Conservation (phyloP, 257 asterid genomes). For the Salvia hispanica region DNA sequence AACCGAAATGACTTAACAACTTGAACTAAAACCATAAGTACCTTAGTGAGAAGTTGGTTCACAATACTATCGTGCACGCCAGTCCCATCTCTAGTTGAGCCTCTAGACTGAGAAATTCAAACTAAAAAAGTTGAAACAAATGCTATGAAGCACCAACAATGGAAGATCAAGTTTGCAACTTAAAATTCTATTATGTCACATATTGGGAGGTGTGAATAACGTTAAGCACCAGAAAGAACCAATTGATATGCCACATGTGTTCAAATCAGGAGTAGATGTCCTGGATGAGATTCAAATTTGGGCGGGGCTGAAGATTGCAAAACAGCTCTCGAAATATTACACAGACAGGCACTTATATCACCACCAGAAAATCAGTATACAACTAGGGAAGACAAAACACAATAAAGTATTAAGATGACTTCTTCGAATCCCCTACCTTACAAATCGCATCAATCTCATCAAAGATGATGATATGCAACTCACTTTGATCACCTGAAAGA, state of each 20-base stretch:
- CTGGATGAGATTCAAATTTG: background rate
- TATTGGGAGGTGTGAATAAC: conserved; percentile 20
- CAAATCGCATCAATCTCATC: conserved; percentile 99
- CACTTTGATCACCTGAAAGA: conserved; percentile 95
- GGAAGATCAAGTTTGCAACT: conserved; percentile 26
- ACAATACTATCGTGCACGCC: conserved; percentile 99
- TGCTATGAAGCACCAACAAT: conserved; percentile 21
- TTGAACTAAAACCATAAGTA: conserved; percentile 39
- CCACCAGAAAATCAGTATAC: conserved; percentile 18
- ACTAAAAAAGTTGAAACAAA: conserved; percentile 30
- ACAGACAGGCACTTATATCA: conserved; percentile 19
- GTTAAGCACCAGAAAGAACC: conserved; percentile 19
- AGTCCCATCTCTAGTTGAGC: conserved; percentile 98
- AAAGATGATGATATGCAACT: conserved; percentile 92
- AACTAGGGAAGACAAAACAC: conserved; percentile 7
- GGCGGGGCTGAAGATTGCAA: background rate
- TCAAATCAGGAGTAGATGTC: conserved; percentile 3
- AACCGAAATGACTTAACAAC: conserved; percentile 22
- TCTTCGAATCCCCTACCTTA: conserved; percentile 60
- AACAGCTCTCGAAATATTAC: background rate
- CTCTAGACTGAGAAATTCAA: conserved; percentile 78
- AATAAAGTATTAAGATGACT: conserved; percentile 14
- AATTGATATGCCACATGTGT: conserved; percentile 26
- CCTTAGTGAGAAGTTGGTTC: conserved; percentile 98
- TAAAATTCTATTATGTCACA: conserved; percentile 5